phyloP scores from a whole-genome alignment of 2,329 filamentous ascomycete genomes.

The Fusarium nelsonii region DNA sequence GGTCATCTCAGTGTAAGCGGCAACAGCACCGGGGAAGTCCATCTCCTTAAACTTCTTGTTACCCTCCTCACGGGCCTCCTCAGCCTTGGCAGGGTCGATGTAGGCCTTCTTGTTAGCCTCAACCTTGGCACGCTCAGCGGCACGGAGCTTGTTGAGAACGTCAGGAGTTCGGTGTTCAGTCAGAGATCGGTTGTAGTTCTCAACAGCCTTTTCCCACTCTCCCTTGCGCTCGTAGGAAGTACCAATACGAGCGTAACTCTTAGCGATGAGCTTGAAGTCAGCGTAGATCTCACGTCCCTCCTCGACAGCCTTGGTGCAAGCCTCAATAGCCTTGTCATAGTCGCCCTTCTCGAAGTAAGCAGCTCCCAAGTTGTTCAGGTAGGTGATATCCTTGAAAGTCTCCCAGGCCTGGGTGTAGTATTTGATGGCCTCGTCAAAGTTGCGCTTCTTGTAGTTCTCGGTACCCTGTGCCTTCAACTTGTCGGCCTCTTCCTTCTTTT shows the following conservation, averaged over 20 bases:
- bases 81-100: conserved; percentile 89
- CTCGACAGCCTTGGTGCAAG: conserved; percentile 88
- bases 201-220: conserved; percentile 82
- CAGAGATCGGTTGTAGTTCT: conserved; percentile 92
- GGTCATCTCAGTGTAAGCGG: conserved; percentile 95
- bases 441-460: conserved; percentile 96
- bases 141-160: conserved; percentile 90
- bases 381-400: conserved; percentile 93
- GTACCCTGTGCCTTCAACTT: conserved; percentile 95
- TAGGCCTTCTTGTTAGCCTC: conserved; percentile 83
- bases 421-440: conserved; percentile 93
- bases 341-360: conserved; percentile 97
- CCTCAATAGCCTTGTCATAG: conserved; percentile 86
- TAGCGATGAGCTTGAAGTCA: conserved; percentile 98
- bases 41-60: conserved; percentile 97
- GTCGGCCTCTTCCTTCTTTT: conserved; percentile 92
- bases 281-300: conserved; percentile 90
- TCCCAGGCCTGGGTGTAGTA: conserved; percentile 98
- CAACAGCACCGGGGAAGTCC: conserved; percentile 95
- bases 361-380: conserved; percentile 95
- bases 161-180: conserved; percentile 98
- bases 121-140: conserved; percentile 87
- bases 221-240: conserved; percentile 92
- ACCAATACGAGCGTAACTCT: conserved; percentile 97
- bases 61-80: conserved; percentile 93